phyloP scores from a whole-genome alignment of 306 rosid genomes.

The Castanea sativa region DNA sequence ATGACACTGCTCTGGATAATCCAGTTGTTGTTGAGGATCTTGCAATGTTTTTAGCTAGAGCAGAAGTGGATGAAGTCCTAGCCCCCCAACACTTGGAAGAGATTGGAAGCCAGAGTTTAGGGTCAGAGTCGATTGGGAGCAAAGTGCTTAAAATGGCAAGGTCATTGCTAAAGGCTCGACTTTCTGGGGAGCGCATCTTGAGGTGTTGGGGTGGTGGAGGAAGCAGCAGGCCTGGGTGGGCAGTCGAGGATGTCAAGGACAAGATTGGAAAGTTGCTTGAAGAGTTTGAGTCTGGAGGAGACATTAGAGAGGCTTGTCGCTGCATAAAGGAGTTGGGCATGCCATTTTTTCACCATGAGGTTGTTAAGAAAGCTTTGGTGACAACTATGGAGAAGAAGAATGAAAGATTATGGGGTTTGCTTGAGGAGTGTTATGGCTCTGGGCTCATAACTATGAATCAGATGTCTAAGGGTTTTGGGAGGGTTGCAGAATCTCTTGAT shows the following conservation, averaged over 20 bases:
- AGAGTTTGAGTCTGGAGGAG: constrained; percentile 70
- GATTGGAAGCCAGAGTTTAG: constrained; percentile 47
- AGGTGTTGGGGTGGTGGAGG: constrained; percentile 88
- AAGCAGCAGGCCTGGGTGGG: constrained; percentile 63
- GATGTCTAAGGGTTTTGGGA: constrained; percentile 63
- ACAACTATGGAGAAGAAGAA: constrained; percentile 59
- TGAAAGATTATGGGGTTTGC: constrained; percentile 60
- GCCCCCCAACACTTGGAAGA: constrained; percentile 71
- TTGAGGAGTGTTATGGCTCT: constrained; percentile 55
- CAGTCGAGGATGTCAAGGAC: constrained; percentile 66
- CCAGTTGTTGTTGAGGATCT: constrained; percentile 74
- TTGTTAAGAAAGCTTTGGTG: constrained; percentile 58
- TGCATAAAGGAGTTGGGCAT: constrained; percentile 72
- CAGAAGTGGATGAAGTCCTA: constrained; percentile 65
- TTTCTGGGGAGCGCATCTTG: constrained; percentile 62
- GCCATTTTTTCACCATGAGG: constrained; percentile 80
- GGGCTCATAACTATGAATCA: constrained; percentile 66
- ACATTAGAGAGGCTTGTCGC: constrained; percentile 49
- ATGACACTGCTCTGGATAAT: constrained; percentile 68
- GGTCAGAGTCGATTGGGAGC: constrained; percentile 45
- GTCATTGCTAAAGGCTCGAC: constrained; percentile 58
- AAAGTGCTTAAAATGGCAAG: constrained; percentile 59
- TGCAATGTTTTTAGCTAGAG: constrained; percentile 70
- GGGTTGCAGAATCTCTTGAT: constrained; percentile 65
- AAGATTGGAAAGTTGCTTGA: constrained; percentile 62